Base-by-base conservation (phyloP, 169 alveolate species). In the Babesia caballi region DNA sequence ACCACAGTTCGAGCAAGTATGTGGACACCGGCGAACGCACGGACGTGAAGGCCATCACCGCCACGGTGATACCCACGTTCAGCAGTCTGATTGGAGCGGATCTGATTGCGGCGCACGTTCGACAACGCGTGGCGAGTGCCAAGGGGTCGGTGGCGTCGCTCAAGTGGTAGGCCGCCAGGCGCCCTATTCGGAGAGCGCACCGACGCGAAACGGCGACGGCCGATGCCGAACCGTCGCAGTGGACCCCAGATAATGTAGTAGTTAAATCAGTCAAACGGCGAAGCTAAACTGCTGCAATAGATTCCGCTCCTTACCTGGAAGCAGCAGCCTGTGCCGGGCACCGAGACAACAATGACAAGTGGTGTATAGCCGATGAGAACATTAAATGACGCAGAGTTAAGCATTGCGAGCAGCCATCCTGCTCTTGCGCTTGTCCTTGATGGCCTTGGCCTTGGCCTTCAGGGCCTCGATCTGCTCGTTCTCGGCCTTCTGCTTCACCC, bases 401-500 rank as follows among this genome's bases (percentile, higher is more conserved):
- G 51, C 36, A 47, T 28, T 63, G 61, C 57, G 77, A 40, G 85
- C 88, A 32, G 82, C 85, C 66, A 70, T 30, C 52, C 74, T 85
- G 42, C 67, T 63, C 69, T 85, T 84, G 74, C 91, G 91, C 85
- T 69, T 85, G 61, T 85, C 91, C 84, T 82, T 83, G 46, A 90
- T 78, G 70, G 82, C 60, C 74, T 87, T 85, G 30, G 96, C 95
- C 84, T 91, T 91, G 63, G 93, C 94, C 83, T 90, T 85, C 42
- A 91, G 91, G 50, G 96, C 96, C 75, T 92, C 96, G 14, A 89
- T 67, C 82, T 90, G 94, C 59, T 92, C 96, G 60, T 71, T 82
- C 80, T 83, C 91, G 12, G 94, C 91, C 90, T 95, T 95, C 90
- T 93, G 95, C 80, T 94, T 88, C 51, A 91, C 74, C 88, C 93